Evolutionary conservation across 208 protist species (phyloP).

Genomic region (Wallacemonas sp.): DNA sequence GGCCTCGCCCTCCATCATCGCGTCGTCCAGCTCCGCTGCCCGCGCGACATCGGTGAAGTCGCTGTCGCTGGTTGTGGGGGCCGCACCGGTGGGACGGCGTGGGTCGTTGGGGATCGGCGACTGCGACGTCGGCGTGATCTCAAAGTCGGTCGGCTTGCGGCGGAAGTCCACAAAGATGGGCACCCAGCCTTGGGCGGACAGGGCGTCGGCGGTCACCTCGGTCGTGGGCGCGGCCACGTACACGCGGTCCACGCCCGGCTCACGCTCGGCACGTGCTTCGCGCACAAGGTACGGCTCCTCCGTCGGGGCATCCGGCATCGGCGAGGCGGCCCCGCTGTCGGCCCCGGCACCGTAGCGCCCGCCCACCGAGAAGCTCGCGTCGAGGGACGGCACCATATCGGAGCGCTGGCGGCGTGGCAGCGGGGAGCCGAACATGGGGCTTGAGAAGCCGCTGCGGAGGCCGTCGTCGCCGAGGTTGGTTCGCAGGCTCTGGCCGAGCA

Average conservation of each 20-base stretch:
- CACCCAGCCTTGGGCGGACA: slow-evolving; percentile 39
- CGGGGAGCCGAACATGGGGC: slow-evolving; percentile 2
- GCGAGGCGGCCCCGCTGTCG: not conserved
- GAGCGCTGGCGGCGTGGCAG: slow-evolving; percentile 1
- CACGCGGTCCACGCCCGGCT: slow-evolving; percentile 1
- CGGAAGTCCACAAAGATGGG: slow-evolving; percentile 39
- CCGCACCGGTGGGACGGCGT: too few relatives aligned
- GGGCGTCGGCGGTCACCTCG: slow-evolving; percentile 34
- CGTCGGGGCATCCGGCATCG: not conserved
- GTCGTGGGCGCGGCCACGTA: slow-evolving; percentile 17
- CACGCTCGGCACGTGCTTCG: slow-evolving; percentile 8
- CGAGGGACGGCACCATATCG: not conserved
- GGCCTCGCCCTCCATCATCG: too few relatives aligned
- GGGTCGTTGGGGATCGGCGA: slow-evolving; percentile 27
- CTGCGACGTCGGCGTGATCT: slow-evolving; percentile 12
- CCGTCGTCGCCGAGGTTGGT: slow-evolving; percentile 4
- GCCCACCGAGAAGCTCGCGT: not conserved
- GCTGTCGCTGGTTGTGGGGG: not conserved
- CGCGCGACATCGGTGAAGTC: too few relatives aligned
- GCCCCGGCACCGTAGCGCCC: too few relatives aligned
- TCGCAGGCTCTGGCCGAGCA: slow-evolving; percentile 25
- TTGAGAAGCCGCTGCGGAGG: not conserved
- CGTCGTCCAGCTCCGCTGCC: too few relatives aligned
- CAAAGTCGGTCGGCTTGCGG: slow-evolving; percentile 13
- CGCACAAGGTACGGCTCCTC: slow-evolving; percentile 5